phyloP scores from a whole-genome alignment of 2,329 filamentous ascomycete genomes.

The Trichoderma guizhouense region DNA sequence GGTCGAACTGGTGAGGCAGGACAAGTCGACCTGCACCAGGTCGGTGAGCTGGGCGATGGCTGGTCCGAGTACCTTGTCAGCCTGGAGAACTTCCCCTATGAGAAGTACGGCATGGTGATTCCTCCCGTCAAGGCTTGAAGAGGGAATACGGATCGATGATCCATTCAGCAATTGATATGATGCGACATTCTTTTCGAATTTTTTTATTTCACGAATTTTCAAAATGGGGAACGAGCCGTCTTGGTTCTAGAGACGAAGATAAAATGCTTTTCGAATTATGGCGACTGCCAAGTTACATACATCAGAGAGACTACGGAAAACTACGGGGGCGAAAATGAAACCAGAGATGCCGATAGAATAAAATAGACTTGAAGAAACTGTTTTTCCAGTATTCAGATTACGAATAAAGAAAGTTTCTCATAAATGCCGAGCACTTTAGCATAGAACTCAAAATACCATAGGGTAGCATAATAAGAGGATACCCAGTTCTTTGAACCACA shows the following conservation, averaged over 20 bases:
- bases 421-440: background rate
- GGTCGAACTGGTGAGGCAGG: slow-evolving; percentile 71
- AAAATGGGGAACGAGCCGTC: background rate
- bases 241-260: background rate
- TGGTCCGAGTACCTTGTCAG: slow-evolving; percentile 56
- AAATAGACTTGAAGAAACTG: background rate
- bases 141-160: background rate
- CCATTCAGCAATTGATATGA: background rate
- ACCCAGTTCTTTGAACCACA: background rate
- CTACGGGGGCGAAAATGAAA: background rate
- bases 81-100: slow-evolving; percentile 55
- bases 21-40: slow-evolving; percentile 50
- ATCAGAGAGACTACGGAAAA: background rate
- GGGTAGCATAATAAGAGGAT: background rate
- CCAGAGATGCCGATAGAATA: background rate
- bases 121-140: slow-evolving; percentile 23
- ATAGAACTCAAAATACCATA: background rate
- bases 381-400: background rate
- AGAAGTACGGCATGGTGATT: slow-evolving; percentile 56
- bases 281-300: background rate
- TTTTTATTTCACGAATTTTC: background rate
- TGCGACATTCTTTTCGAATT: background rate
- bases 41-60: slow-evolving; percentile 57
- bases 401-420: background rate
- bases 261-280: background rate